Evolutionary conservation across 192 early-diverging fungal species (phyloP).

Genomic region (Coemansia sp.): DNA sequence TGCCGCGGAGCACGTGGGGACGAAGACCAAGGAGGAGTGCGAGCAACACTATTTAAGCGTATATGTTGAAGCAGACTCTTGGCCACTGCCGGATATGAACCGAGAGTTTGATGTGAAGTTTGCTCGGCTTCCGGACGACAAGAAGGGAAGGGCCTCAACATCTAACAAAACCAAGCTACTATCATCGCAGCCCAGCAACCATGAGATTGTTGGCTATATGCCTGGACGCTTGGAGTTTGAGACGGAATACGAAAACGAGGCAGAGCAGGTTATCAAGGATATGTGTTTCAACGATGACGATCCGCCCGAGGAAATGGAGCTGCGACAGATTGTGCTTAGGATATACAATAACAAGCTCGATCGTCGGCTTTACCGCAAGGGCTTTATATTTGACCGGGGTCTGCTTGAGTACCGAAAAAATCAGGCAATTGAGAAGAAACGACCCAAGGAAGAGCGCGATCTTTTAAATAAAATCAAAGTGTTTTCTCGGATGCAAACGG

Average conservation of each 20-base stretch:
- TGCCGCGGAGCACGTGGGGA: conserved; percentile 88
- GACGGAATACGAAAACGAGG: conserved; percentile 93
- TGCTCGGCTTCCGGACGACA: conserved; percentile 16
- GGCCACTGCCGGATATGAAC: conserved; percentile 85
- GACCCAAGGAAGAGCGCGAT: conserved; percentile 87
- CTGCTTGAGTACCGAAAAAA: conserved; percentile 85
- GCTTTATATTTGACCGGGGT: conserved; percentile 85
- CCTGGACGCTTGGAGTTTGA: conserved; percentile 95
- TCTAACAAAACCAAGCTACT: conserved; percentile 61
- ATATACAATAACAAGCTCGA: conserved; percentile 91
- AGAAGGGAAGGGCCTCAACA: conserved; percentile 18
- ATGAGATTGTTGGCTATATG: conserved; percentile 98
- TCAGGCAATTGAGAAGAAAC: conserved; percentile 74
- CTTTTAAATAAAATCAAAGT: conserved; percentile 73
- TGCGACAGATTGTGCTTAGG: conserved; percentile 85
- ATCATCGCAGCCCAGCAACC: conserved; percentile 83
- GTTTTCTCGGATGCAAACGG: conserved; percentile 84
- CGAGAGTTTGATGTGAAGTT: conserved; percentile 60
- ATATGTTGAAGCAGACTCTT: conserved; percentile 70
- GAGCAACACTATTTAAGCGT: conserved; percentile 86
- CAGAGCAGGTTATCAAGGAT: conserved; percentile 92
- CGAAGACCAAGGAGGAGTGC: conserved; percentile 84
- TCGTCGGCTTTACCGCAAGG: conserved; percentile 77
- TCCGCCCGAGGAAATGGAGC: conserved; percentile 77
- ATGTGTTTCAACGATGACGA: conserved; percentile 89